Percentiles rank a stretch among this genome's conserved stretches.
Evolutionary conservation across 306 rosid species (phyloP).

Genomic region (Malus sieversii): DNA sequence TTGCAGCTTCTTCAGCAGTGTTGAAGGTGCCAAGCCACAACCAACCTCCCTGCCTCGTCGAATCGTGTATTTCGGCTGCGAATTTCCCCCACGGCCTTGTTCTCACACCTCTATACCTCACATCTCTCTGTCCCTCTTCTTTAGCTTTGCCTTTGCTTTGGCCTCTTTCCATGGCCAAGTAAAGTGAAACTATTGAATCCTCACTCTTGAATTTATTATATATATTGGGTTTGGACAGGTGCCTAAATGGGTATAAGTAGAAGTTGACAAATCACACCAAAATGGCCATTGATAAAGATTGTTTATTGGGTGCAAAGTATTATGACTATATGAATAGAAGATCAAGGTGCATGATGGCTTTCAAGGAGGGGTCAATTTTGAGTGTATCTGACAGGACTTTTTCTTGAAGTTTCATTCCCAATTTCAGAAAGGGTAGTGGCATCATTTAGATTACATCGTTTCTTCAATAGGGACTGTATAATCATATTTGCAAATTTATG

Average conservation of each 20-base stretch:
- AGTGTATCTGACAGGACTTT: background rate
- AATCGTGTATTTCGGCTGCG: conserved; percentile 40
- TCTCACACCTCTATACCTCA: conserved; percentile 33
- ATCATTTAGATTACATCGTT: background rate
- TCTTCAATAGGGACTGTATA: too few species aligned
- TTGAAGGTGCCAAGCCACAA: conserved; percentile 69
- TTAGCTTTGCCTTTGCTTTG: background rate
- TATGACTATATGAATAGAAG: background rate
- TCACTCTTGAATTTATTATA: conserved; percentile 22
- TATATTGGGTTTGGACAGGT: background rate
- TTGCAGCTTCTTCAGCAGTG: conserved; percentile 56
- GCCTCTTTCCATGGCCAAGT: conserved; percentile 1
- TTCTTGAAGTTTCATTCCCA: background rate
- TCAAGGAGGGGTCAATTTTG: background rate
- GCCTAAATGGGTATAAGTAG: background rate
- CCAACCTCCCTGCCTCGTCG: conserved; percentile 31
- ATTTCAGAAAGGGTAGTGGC: background rate
- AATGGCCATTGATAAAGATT: background rate
- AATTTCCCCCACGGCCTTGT: conserved; percentile 33
- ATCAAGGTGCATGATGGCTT: background rate
- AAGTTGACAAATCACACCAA: background rate
- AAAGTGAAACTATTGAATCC: background rate
- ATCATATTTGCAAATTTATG: too few species aligned
- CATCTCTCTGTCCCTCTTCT: background rate
- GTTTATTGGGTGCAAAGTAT: background rate